Conservation (phyloP, 116 monocot genomes). For the Thalassia testudinum region DNA sequence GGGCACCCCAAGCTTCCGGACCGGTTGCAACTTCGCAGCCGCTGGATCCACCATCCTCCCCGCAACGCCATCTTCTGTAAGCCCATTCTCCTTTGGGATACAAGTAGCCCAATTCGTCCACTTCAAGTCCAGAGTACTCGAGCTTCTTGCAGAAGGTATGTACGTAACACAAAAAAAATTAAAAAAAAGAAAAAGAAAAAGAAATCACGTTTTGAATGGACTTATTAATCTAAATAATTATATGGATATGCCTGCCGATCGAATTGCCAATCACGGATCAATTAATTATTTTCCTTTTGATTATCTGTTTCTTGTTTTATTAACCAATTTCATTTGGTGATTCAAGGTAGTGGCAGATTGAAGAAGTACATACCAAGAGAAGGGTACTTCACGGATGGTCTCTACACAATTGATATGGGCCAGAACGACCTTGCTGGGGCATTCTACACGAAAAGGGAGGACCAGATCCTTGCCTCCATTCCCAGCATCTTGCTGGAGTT, state of each 20-base stretch:
- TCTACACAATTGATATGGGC: conserved; percentile 95
- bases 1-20: conserved; percentile 53
- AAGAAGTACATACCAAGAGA: conserved; percentile 55
- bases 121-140: conserved; percentile 59
- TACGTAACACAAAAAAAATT: no score
- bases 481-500: conserved; percentile 68
- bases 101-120: conserved; percentile 68
- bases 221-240: no score
- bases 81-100: conserved; percentile 80
- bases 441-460: conserved; percentile 66
- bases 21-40: conserved; percentile 76
- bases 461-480: conserved; percentile 76
- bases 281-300: no score
- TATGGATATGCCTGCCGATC: no score
- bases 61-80: conserved; percentile 47
- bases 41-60: conserved; percentile 84
- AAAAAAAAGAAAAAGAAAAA: no score
- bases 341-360: conserved; percentile 9
- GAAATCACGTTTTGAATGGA: no score
- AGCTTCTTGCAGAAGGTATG: conserved; percentile 51
- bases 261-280: no score
- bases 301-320: no score
- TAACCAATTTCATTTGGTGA: no score
- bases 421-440: conserved; percentile 89
- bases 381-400: conserved; percentile 47